Conservation (phyloP, 202 grass and related monocot genomes). For the Eragrostis tef region DNA sequence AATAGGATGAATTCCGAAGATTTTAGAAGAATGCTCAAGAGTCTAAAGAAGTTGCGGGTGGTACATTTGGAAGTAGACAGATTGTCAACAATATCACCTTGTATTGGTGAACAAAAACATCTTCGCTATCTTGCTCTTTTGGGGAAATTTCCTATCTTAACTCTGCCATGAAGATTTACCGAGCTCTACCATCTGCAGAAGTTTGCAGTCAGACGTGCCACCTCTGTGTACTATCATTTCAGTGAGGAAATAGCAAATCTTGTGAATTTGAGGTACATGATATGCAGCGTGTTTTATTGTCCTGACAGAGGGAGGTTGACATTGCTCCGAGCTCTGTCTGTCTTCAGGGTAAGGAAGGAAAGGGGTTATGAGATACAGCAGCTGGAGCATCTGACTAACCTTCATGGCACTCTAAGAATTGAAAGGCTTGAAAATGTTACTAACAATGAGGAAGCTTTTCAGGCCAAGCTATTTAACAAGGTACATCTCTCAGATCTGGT, state of each 20-base stretch:
- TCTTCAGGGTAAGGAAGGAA: background rate
- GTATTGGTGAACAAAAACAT: constrained; percentile 25
- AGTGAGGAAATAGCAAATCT: background rate
- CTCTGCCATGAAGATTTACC: background rate
- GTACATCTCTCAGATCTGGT: constrained; percentile 16
- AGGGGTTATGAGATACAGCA: constrained; percentile 8
- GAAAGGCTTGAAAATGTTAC: background rate
- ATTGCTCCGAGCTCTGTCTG: background rate
- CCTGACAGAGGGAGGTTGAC: constrained; percentile 11
- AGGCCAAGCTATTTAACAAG: constrained; percentile 40
- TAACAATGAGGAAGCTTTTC: constrained; percentile 31
- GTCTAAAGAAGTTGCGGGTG: constrained; percentile 16
- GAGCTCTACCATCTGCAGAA: constrained; percentile 31
- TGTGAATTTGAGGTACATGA: constrained; percentile 20
- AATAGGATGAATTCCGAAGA: background rate
- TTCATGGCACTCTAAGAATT: constrained; percentile 25
- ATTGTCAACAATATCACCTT: background rate
- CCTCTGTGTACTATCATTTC: background rate
- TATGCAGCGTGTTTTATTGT: background rate
- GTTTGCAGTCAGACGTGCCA: background rate
- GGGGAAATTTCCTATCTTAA: background rate
- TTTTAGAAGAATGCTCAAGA: background rate
- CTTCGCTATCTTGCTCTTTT: constrained; percentile 32
- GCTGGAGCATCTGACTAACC: constrained; percentile 40
- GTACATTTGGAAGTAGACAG: background rate